Evolutionary conservation across 208 protist species (phyloP).

Genomic region (Wallacemonas sp.): DNA sequence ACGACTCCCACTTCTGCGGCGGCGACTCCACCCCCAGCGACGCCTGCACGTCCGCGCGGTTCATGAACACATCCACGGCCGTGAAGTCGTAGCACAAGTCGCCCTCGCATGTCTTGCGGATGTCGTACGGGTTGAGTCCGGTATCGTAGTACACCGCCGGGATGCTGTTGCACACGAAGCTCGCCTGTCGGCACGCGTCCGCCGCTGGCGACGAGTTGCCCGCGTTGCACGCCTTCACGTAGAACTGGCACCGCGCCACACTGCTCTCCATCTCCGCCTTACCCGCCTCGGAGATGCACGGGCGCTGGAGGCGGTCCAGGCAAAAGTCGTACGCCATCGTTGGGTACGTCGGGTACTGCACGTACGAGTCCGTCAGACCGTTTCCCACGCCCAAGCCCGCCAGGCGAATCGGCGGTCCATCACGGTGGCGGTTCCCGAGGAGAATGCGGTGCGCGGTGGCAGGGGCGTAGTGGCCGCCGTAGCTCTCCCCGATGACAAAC

Average conservation of each 20-base stretch:
- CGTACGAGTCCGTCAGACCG: constrained; percentile 77
- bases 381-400: constrained; percentile 85
- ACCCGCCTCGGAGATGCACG: constrained; percentile 34
- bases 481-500: constrained; percentile 80
- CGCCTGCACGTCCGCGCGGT: constrained; percentile 39
- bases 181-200: constrained; percentile 22
- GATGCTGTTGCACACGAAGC: constrained; percentile 35
- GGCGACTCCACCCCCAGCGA: constrained; percentile 48
- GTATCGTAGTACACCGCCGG: constrained; percentile 34
- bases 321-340: constrained; percentile 63
- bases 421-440: constrained; percentile 35
- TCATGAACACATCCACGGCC: constrained; percentile 46
- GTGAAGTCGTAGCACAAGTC: constrained; percentile 87
- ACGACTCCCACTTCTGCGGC: constrained; percentile 46
- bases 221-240: constrained; percentile 18
- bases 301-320: constrained; percentile 27
- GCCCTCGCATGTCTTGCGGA: constrained; percentile 53
- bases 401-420: constrained; percentile 41
- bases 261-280: constrained; percentile 6
- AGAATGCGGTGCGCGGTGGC: constrained; percentile 37
- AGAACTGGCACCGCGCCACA: constrained; percentile 8
- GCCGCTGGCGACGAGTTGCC: constrained; percentile 9
- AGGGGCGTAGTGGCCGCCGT: constrained; percentile 79
- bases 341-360: constrained; percentile 75
- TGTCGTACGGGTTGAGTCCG: constrained; percentile 87